Evolutionary conservation across 1,284 basidiomycete species (phyloP).

Genomic region (Cystobasidium slooffiae): DNA sequence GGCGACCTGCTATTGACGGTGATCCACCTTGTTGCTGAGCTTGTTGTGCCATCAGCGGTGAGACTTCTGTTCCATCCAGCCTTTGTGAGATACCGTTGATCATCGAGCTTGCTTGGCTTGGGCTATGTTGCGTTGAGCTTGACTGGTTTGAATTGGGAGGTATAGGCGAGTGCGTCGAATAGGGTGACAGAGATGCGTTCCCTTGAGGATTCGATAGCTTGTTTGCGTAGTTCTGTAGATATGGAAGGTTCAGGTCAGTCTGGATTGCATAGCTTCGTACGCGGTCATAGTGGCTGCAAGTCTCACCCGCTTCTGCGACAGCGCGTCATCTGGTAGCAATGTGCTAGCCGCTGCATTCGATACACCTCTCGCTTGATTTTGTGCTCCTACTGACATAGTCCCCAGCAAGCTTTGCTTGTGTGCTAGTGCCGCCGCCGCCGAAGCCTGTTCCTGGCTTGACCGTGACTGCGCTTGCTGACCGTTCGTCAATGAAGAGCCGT

Average conservation of each 20-base stretch:
- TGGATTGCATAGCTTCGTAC: background rate
- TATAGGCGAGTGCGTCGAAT: slow-evolving; percentile 44
- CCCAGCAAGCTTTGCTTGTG: slow-evolving; percentile 50
- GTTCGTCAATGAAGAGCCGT: slow-evolving; percentile 40
- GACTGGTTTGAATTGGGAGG: slow-evolving; percentile 23
- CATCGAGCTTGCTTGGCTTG: slow-evolving; percentile 34
- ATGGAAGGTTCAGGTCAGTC: background rate
- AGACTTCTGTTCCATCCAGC: slow-evolving; percentile 25
- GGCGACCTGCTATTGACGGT: slow-evolving; percentile 28
- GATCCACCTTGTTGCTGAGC: slow-evolving; percentile 6
- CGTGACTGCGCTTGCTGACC: slow-evolving; percentile 29
- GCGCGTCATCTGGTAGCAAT: slow-evolving; percentile 30
- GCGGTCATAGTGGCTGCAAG: background rate
- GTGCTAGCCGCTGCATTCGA: slow-evolving; percentile 47
- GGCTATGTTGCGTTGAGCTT: slow-evolving; percentile 26
- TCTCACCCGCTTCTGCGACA: slow-evolving; percentile 42
- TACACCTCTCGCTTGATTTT: slow-evolving; percentile 34
- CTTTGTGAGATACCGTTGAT: slow-evolving; percentile 33
- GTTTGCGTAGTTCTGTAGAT: slow-evolving; percentile 32
- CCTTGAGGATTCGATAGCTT: slow-evolving; percentile 26
- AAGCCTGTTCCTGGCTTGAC: slow-evolving; percentile 49
- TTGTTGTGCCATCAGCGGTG: slow-evolving; percentile 18
- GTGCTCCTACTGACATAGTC: slow-evolving; percentile 46
- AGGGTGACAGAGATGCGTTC: slow-evolving; percentile 33
- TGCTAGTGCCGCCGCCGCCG: slow-evolving; percentile 48